phyloP scores from a whole-genome alignment of 2,329 filamentous ascomycete species.

The Neopestalotiopsis sp. region DNA sequence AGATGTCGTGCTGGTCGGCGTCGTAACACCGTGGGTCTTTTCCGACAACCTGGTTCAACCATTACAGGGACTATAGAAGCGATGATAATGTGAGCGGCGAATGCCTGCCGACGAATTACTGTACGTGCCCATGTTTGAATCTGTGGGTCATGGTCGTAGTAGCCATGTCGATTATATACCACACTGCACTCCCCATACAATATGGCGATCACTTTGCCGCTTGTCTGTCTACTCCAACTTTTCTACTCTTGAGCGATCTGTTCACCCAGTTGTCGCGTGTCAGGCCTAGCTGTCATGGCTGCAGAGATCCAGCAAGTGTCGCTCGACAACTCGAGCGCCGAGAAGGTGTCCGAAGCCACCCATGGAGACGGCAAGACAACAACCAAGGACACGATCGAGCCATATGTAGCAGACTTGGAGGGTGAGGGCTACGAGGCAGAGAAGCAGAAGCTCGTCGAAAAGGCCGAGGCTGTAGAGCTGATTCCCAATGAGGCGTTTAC shows the following conservation, averaged over 20 bases:
- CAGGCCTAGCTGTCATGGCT: constrained; percentile 8
- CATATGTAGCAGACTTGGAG: constrained; percentile 15
- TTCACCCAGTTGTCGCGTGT: background rate
- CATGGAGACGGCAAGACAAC: constrained; percentile 19
- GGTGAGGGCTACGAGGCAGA: constrained; percentile 21
- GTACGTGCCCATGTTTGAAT: background rate
- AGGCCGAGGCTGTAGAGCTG: constrained; percentile 35
- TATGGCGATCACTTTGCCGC: constrained; percentile 7
- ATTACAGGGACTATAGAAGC: background rate
- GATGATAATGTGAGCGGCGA: background rate
- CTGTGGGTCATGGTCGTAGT: background rate
- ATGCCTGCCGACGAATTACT: background rate
- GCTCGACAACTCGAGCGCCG: constrained; percentile 8
- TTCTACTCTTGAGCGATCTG: background rate
- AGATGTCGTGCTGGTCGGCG: constrained; percentile 10
- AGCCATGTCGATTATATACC: background rate
- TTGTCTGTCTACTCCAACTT: background rate
- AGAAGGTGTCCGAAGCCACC: background rate
- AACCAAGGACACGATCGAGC: constrained; percentile 13
- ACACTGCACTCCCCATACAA: background rate
- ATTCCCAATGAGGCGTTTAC: constrained; percentile 40
- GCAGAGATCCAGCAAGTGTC: constrained; percentile 3
- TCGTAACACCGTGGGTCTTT: constrained; percentile 13
- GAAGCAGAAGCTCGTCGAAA: constrained; percentile 22
- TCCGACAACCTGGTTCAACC: background rate